Conservation (phyloP, 352 stramenopile genomes). For the Thalassiosira mediterranea region DNA sequence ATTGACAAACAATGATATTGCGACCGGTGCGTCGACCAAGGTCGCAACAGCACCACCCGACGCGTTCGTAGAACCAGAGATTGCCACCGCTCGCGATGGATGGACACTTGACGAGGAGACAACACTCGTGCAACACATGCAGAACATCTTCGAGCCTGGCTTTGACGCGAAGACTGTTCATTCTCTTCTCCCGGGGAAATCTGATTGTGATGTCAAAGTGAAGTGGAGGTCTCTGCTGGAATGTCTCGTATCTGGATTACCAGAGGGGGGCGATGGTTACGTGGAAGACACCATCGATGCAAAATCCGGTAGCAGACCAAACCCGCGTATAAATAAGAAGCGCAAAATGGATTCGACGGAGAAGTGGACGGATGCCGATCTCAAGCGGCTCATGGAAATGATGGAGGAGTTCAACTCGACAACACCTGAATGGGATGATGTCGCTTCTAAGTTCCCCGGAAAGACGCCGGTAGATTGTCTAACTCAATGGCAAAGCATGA, state of each 20-base stretch:
- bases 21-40: slow-evolving; percentile 5
- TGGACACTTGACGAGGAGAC: slow-evolving; percentile 8
- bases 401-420: slow-evolving; percentile 71
- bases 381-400: slow-evolving; percentile 66
- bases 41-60: slow-evolving; percentile 1
- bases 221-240: no score
- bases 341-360: no score
- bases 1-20: no score
- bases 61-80: no score
- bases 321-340: no score
- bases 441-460: slow-evolving; percentile 68
- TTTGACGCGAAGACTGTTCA: slow-evolving; percentile 13
- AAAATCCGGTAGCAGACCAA: no score
- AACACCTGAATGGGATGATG: slow-evolving; percentile 74
- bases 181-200: slow-evolving; percentile 13
- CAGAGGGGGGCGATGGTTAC: no score
- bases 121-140: slow-evolving; percentile 17
- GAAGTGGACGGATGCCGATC: slow-evolving; percentile 49
- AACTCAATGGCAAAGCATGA: slow-evolving; percentile 74
- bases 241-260: no score
- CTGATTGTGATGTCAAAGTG: slow-evolving; percentile 6
- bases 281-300: no score
- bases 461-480: slow-evolving; percentile 75
- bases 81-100: no score
- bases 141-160: slow-evolving; percentile 6